Evolutionary conservation across 352 stramenopile genomes (phyloP).

Genomic region (Globisporangium emineosum): DNA sequence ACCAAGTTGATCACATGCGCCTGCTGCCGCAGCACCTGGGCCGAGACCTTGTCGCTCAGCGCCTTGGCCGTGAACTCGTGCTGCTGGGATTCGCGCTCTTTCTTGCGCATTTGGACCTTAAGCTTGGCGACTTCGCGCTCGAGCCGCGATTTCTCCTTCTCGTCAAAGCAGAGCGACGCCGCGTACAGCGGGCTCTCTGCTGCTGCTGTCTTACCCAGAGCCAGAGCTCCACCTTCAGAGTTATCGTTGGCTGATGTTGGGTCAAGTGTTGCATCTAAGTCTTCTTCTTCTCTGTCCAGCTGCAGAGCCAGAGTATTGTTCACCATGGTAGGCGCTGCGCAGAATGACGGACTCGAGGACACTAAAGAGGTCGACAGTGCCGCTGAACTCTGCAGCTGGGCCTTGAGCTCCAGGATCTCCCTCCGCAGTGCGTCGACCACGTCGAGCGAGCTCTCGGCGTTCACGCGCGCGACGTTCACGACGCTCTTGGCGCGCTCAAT

Average conservation of each 20-base stretch:
- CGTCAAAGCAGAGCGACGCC: constrained; percentile 21
- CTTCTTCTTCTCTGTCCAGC: background rate
- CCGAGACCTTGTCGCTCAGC: constrained; percentile 11
- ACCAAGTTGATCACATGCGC: constrained; percentile 36
- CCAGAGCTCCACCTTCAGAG: background rate
- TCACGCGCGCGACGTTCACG: constrained; percentile 37
- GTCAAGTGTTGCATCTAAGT: background rate
- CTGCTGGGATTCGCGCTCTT: constrained; percentile 29
- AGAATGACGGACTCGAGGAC: background rate
- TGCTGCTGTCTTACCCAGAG: background rate
- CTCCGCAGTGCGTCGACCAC: constrained; percentile 29
- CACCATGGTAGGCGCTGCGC: background rate
- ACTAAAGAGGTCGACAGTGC: background rate
- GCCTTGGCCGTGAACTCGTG: constrained; percentile 15
- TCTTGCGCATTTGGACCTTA: constrained; percentile 31
- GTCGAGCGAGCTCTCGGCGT: constrained; percentile 28
- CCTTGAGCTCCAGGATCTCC: constrained; percentile 46
- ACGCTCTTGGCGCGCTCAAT: constrained; percentile 67
- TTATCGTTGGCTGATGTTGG: background rate
- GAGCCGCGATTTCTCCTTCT: constrained; percentile 35
- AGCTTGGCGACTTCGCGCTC: constrained; percentile 38
- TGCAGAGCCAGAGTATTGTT: constrained; percentile 4
- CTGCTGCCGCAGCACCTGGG: constrained; percentile 21
- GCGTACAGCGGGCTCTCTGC: constrained; percentile 14
- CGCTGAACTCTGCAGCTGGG: constrained; percentile 21